Percentiles rank a stretch among this genome's conserved stretches.
phyloP scores from a whole-genome alignment of 169 alveolate species.

The Plasmodium malariae region DNA sequence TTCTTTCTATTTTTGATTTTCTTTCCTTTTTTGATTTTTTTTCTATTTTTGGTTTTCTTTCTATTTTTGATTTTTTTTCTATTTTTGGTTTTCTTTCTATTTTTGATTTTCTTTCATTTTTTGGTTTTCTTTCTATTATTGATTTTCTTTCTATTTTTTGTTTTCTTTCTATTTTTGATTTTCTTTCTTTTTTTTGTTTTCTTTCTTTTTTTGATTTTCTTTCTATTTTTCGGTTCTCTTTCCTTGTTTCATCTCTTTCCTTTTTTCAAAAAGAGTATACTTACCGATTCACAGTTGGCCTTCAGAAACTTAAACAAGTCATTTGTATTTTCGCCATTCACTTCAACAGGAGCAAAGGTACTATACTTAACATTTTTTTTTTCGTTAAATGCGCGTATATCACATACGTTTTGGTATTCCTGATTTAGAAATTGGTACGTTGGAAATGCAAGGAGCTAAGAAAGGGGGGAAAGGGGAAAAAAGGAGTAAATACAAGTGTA shows the following conservation, averaged over 20 bases:
- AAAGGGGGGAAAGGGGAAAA: constrained; percentile 2
- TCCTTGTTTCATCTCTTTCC: not conserved
- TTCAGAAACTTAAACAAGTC: constrained; percentile 45
- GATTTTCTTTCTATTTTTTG: too few relatives aligned
- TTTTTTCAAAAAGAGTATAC: not conserved
- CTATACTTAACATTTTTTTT: constrained; percentile 23
- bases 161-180: too few relatives aligned
- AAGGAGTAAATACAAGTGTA: not conserved
- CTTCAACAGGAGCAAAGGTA: constrained; percentile 52
- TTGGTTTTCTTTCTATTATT: too few relatives aligned
- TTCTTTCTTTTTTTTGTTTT: too few relatives aligned
- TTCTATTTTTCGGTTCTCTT: too few relatives aligned
- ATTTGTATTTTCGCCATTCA: constrained; percentile 57
- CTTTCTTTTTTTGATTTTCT: too few relatives aligned
- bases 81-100: too few relatives aligned
- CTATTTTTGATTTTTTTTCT: too few relatives aligned
- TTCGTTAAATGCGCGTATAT: constrained; percentile 43
- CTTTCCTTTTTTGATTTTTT: too few relatives aligned
- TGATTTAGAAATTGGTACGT: constrained; percentile 44
- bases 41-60: too few relatives aligned
- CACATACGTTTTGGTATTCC: constrained; percentile 20
- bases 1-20: too few relatives aligned
- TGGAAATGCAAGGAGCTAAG: constrained; percentile 41
- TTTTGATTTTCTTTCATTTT: too few relatives aligned
- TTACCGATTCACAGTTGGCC: constrained; percentile 39